Percentiles rank a stretch among this genome's conserved stretches.
phyloP scores from a whole-genome alignment of 305 asterid genomes.

The Rubia occidens region DNA sequence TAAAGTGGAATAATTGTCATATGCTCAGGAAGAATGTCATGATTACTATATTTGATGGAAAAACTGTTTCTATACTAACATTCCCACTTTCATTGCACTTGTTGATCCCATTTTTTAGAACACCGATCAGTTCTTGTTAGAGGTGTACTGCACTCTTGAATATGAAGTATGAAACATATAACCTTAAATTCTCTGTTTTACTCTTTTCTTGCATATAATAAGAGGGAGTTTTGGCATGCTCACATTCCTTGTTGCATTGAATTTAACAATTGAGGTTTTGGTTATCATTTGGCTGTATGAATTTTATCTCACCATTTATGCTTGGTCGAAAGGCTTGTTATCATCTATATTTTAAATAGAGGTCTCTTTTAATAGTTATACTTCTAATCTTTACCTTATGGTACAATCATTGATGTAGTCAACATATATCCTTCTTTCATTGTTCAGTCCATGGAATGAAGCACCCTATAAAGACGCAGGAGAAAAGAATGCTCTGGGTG shows the following conservation, averaged over 20 bases:
- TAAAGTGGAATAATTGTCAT: not conserved
- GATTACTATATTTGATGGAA: not conserved
- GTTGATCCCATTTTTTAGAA: not conserved
- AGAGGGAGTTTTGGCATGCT: not conserved
- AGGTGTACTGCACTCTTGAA: not conserved
- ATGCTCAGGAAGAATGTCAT: not conserved
- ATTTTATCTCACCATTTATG: not conserved
- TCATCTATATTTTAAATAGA: not conserved
- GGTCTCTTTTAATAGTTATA: not conserved
- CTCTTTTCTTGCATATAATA: not conserved
- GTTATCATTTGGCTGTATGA: not conserved
- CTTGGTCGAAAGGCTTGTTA: not conserved
- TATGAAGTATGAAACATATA: not conserved
- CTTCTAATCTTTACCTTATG: not conserved
- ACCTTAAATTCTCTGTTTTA: not conserved
- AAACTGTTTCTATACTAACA: not conserved
- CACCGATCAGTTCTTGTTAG: not conserved
- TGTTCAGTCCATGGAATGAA: slow-evolving; percentile 80
- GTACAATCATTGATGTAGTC: not conserved
- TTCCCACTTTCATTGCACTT: not conserved
- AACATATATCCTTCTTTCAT: not conserved
- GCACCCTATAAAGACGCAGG: slow-evolving; percentile 82
- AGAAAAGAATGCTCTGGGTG: slow-evolving; percentile 78
- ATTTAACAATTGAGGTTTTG: not conserved
- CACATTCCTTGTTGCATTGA: not conserved